Evolutionary conservation across 345 rosid genomes (phyloP).

Genomic region (Populus simonii): DNA sequence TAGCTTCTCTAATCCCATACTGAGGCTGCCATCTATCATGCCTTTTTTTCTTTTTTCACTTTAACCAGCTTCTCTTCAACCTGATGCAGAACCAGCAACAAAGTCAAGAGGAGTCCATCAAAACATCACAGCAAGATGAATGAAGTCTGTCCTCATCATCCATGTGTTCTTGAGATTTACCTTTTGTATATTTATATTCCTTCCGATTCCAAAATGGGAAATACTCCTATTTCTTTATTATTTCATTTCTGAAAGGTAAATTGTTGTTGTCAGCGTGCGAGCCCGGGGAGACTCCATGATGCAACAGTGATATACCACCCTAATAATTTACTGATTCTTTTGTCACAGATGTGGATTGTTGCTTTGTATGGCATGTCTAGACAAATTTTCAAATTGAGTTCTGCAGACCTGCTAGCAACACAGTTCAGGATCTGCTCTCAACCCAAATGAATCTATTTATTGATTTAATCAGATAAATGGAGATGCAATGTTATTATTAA

Average conservation of each 20-base stretch:
- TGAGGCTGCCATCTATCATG: neutral
- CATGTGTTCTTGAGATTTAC: neutral
- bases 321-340: neutral
- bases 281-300: neutral
- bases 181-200: neutral
- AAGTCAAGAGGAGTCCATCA: conserved; percentile 20
- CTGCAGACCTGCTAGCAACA: neutral
- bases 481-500: neutral
- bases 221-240: neutral
- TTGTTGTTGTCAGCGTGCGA: neutral
- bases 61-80: conserved; percentile 21
- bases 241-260: neutral
- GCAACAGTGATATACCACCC: neutral
- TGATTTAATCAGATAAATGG: neutral
- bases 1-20: neutral
- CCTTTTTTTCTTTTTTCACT: neutral
- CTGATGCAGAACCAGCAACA: conserved; percentile 40
- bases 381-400: neutral
- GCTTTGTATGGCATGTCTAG: conserved; percentile 5
- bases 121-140: conserved; percentile 10
- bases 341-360: neutral
- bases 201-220: neutral
- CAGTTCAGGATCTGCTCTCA: neutral
- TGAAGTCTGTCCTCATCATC: conserved; percentile 5
- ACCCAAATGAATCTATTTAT: neutral